Conservation (phyloP, 176 grass and related monocot species). For the Oryza brachyantha region DNA sequence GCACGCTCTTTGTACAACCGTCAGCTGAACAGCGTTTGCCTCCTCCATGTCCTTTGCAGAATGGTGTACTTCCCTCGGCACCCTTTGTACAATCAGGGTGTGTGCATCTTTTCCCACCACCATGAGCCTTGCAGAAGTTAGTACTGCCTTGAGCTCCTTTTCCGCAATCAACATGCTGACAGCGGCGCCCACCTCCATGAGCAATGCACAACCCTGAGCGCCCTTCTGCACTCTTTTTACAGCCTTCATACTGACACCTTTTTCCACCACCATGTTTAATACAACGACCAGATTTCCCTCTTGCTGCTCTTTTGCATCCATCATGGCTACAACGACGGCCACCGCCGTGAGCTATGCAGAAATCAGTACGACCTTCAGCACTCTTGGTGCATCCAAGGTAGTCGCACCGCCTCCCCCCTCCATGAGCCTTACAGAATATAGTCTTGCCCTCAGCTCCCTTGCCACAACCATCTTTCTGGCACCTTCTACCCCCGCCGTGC, state of each 20-base stretch:
- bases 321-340: slow-evolving; percentile 66
- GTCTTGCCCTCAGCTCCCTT: slow-evolving; percentile 92
- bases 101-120: slow-evolving; percentile 78
- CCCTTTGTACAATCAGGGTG: slow-evolving; percentile 58
- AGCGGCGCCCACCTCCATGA: slow-evolving; percentile 76
- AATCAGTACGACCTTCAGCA: slow-evolving; percentile 77
- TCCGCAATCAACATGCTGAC: slow-evolving; percentile 43
- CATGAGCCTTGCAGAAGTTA: slow-evolving; percentile 74
- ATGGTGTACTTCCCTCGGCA: slow-evolving; percentile 80
- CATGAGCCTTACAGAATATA: slow-evolving; percentile 87
- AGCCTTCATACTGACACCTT: slow-evolving; percentile 56
- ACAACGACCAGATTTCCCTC: slow-evolving; percentile 75
- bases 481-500: slow-evolving; percentile 81
- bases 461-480: slow-evolving; percentile 62
- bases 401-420: slow-evolving; percentile 69
- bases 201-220: slow-evolving; percentile 78
- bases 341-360: slow-evolving; percentile 78
- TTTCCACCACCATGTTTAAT: slow-evolving; percentile 92
- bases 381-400: slow-evolving; percentile 82
- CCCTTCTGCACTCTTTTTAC: slow-evolving; percentile 77
- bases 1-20: slow-evolving; percentile 73
- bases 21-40: slow-evolving; percentile 70
- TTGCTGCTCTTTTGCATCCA: slow-evolving; percentile 56
- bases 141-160: slow-evolving; percentile 89
- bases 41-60: slow-evolving; percentile 84